A percentile compares a stretch with the other conserved stretches of the same genome.
These are phyloP conservation scores for Pelargonium cotyledonis DNA, from an alignment of 441 rosid species.

Conservation along the genomic window DNA sequence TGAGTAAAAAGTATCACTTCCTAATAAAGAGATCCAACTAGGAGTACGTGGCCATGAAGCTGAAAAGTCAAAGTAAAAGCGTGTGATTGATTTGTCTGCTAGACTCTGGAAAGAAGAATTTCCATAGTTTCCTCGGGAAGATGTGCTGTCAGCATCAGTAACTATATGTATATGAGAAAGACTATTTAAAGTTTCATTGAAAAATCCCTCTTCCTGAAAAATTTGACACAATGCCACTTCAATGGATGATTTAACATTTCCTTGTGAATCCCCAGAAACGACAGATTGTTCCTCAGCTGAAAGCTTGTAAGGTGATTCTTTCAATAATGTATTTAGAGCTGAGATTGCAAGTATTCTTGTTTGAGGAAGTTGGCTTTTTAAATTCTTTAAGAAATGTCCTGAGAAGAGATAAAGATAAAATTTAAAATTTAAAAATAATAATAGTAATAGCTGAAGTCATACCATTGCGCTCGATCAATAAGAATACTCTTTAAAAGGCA, in stretches of 20 bases:
- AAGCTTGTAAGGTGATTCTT: constrained; percentile 91
- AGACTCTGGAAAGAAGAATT: constrained; percentile 83
- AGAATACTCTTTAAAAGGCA: constrained; percentile 17
- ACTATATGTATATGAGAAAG: constrained; percentile 94
- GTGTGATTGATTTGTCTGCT: constrained; percentile 94
- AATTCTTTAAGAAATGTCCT: constrained; percentile 95
- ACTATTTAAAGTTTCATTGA: constrained; percentile 80
- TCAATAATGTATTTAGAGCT: constrained; percentile 86
- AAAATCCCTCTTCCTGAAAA: constrained; percentile 90
- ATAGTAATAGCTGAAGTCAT: background rate
- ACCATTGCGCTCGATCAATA: constrained; percentile 11
- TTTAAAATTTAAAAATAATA: constrained; percentile 10
- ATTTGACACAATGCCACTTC: constrained; percentile 76
- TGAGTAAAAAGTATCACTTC: constrained; percentile 86
- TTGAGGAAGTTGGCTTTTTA: constrained; percentile 99
- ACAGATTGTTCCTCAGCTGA: constrained; percentile 43
- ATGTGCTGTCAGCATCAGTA: constrained; percentile 64
- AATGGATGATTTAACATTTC: constrained; percentile 59
- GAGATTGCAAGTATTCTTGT: constrained; percentile 98
- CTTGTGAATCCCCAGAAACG: constrained; percentile 28
- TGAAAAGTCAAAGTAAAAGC: constrained; percentile 92
- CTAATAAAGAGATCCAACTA: constrained; percentile 93
- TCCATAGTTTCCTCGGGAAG: constrained; percentile 83
- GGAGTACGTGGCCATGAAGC: constrained; percentile 99
- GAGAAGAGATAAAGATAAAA: constrained; percentile 30